These are phyloP conservation scores for Alternaria angustiovoidea DNA, from an alignment of 2,329 filamentous ascomycete genomes.

Conservation along the genomic window DNA sequence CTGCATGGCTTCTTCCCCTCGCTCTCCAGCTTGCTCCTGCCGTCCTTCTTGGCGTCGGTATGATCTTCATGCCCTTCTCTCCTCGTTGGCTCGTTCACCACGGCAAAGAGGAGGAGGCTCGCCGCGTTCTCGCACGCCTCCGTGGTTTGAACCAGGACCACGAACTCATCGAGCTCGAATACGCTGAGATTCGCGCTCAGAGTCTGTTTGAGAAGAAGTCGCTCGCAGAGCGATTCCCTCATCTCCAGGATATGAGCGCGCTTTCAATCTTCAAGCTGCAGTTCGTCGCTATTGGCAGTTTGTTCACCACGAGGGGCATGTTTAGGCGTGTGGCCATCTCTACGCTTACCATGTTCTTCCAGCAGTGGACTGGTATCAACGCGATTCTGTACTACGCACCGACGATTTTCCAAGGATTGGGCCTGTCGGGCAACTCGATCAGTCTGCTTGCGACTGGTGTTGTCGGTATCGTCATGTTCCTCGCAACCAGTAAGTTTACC, in stretches of 20 bases:
- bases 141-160: conserved; percentile 69
- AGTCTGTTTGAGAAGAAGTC: conserved; percentile 77
- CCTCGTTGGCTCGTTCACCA: conserved; percentile 79
- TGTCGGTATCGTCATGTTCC: conserved; percentile 74
- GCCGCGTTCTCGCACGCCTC: conserved; percentile 68
- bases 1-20: conserved; percentile 77
- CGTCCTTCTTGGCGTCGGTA: conserved; percentile 70
- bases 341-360: conserved; percentile 53
- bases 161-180: conserved; percentile 76
- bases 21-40: conserved; percentile 74
- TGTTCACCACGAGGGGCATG: conserved; percentile 72
- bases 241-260: conserved; percentile 66
- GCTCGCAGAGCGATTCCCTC: conserved; percentile 71
- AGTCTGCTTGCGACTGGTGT: conserved; percentile 74
- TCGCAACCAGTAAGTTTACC: conserved; percentile 51
- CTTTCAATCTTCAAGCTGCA: conserved; percentile 65
- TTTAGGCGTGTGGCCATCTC: conserved; percentile 71
- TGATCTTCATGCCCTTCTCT: conserved; percentile 81
- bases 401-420: conserved; percentile 59
- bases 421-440: conserved; percentile 55
- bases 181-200: conserved; percentile 81
- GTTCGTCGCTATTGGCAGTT: conserved; percentile 69
- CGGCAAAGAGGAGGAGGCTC: conserved; percentile 71
- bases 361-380: conserved; percentile 59
- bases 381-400: conserved; percentile 60